Evolutionary conservation across 768 basidiomycete genomes (phyloP), one percentile per base, ranked within the genome.

Genomic region (Tephrocybe sp.): DNA sequence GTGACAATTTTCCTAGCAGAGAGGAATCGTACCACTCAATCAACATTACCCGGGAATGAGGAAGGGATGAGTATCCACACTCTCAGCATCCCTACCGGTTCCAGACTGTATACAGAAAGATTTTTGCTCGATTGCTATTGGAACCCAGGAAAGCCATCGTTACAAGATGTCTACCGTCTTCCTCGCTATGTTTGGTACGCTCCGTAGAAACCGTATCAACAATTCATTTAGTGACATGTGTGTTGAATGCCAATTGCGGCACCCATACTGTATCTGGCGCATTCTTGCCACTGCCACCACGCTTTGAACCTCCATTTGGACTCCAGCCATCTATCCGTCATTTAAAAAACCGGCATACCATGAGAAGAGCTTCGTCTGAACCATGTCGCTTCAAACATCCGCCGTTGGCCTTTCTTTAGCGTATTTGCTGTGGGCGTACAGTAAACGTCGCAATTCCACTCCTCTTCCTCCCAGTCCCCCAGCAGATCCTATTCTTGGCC

Each of bases 401-500:
- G 36, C 36, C 21, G 4, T 39, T 38, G 15, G 23, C 15, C 21
- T 39, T 30, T 38, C 26, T 17, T 17, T 26, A 7, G 21, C 24
- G 23, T 36, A 36, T 28, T 15, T 20, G 9, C 34, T 52, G 7
- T 52, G 50, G 50, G 28, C 25, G 12, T 37, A 37, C 23, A 14
- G 33, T 24, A 49, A 30, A 20, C 50, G 33, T 12, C 44, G 36
- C n/a, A 44, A 18, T 25, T 26, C 44, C 9, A 18, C 30, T 4
- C 53, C 53, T 38, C 28, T 54, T 17, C 70, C 70, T 5, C 70
- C 69, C 15, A 61, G 70, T 14, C 72, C 68, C 6, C 70, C 68
- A 11, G 55, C 62, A 6, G 67, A 71, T 42, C 67, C 69, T 2
- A 36, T 73, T 45, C 57, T 73, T 15, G 72, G 72, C 12, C 69